Base-by-base conservation (phyloP, 1,284 basidiomycete species). In the Cutaneotrichosporon daszewskae region DNA sequence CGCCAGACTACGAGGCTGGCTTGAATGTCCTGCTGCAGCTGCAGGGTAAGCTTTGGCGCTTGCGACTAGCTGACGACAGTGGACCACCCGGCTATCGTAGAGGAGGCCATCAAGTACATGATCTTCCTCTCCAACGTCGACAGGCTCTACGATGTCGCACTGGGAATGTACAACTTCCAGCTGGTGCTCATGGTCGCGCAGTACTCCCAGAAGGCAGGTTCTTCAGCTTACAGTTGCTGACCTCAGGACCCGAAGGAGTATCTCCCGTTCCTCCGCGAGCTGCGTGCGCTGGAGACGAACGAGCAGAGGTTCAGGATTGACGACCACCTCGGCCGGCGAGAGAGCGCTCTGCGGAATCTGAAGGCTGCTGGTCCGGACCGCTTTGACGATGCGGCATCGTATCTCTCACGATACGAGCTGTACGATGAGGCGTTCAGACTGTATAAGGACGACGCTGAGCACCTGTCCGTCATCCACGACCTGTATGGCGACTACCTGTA, bases 151-250 rank as follows among this genome's bases (percentile, higher is more conserved):
- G 83, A 97, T 64, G 86, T 87, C 5, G 95, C 95, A 2, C 77
- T 99, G 19, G 94, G 95, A 19, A 97, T 97, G 90, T 99, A 99
- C 69, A 90, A 99, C 69, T 96, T 98, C 71, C 83, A 86, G 18
- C 76, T 99, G 3, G 92, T 96, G 2, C 76, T 98, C 25, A 84
- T 98, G 82, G 80, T 99, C 27, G 94, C 95, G 1, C 95, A 98
- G 66, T 87, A 97, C 60, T 87, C 92, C 26, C 91, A 96, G 68
- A 94, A 92, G 32, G 39, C 34, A 22, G 10, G 29, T 31, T 10
- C 8, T 13, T 1, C 12, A 17, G 5, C 13, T 24, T 2, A 1
- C 3, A 10, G 24, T 4, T 23, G 39, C 39, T 41, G 7, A 41
- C 25, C 9, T 16, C 39, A 41, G 78, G 90, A 99, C 70, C 95